phyloP scores from a whole-genome alignment of 768 basidiomycete species.

The Ramaria sp. region DNA sequence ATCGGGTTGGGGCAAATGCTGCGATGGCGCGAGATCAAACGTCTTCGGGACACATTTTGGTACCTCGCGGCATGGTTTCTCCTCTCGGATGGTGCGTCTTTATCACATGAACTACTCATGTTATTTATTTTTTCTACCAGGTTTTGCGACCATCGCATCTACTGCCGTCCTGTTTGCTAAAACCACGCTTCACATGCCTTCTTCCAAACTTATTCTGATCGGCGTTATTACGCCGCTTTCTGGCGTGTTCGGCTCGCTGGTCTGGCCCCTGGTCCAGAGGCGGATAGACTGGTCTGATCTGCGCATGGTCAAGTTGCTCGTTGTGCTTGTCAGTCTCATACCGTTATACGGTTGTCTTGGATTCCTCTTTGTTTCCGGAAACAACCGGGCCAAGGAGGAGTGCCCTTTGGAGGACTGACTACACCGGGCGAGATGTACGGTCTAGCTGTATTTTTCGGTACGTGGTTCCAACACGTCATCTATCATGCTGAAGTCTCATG shows the following conservation, averaged over 20 bases:
- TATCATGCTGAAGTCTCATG: not conserved
- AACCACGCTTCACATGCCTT: constrained; percentile 70
- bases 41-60: constrained; percentile 73
- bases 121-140: constrained; percentile 26
- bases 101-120: not conserved
- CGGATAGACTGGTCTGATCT: constrained; percentile 56
- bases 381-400: constrained; percentile 16
- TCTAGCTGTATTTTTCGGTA: constrained; percentile 75
- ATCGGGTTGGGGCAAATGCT: constrained; percentile 65
- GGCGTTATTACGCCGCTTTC: constrained; percentile 67
- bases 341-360: constrained; percentile 80
- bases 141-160: constrained; percentile 86
- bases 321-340: constrained; percentile 54
- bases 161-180: constrained; percentile 90
- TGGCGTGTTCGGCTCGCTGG: constrained; percentile 78
- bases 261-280: constrained; percentile 68
- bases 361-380: constrained; percentile 44
- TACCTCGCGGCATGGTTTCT: constrained; percentile 94
- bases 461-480: constrained; percentile 15
- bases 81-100: constrained; percentile 68
- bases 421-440: constrained; percentile 79
- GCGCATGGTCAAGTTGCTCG: constrained; percentile 52
- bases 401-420: constrained; percentile 62
- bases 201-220: constrained; percentile 69
- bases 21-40: constrained; percentile 56